Base-by-base conservation (phyloP, 139 green algal genomes). In the Micractinium sp. region DNA sequence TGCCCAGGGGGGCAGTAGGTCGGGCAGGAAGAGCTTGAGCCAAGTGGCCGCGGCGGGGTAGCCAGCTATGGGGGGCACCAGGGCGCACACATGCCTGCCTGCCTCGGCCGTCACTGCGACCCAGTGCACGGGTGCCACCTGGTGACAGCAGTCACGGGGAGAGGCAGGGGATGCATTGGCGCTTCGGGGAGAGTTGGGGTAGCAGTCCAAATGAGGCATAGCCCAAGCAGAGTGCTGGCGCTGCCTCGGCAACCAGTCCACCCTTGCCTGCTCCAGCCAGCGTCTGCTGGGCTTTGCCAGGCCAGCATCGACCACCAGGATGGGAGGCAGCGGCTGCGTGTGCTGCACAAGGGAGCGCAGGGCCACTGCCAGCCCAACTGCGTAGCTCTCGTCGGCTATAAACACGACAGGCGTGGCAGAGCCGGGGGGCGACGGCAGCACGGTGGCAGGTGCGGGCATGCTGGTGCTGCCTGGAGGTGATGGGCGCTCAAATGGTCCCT, bases 301-400 rank as follows among this genome's bases (percentile, higher is more conserved):
- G 20, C 75, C 85, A 41, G 85, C 35, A n/a, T 85, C 85, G 15
- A 89, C 31, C 20, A 85, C 75, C 22, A 41, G 20, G 18, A 39
- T 76, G 20, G 0, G 22, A 0, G 85, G 85, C 0, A 41, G 33
- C 15, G 85, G 73, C 0, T 38, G 53, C 3, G 85, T 85, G 85
- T 89, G 85, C 33, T 66, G 35, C 53, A 23, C 74, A 3, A 89
- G 3, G 12, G 69, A 83, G 1, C 23, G 35, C 53, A 89, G 75
- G 2, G 33, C 25, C 0, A 75, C 75, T 2, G 85, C 85, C 75
- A 89, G 33, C 0, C 85, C 85, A 4, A 85, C 33, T 20, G 53
- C 85, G 33, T 89, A 89, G 4, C 33, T 27, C 14, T 67, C 33
- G 35, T 77, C 41, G 0, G 75, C 74, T n/a, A 89, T 78, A 0